Evolutionary conservation across 2,329 filamentous ascomycete genomes (phyloP), one percentile per base, ranked within the genome.

Genomic region (Aureobasidium vineae): DNA sequence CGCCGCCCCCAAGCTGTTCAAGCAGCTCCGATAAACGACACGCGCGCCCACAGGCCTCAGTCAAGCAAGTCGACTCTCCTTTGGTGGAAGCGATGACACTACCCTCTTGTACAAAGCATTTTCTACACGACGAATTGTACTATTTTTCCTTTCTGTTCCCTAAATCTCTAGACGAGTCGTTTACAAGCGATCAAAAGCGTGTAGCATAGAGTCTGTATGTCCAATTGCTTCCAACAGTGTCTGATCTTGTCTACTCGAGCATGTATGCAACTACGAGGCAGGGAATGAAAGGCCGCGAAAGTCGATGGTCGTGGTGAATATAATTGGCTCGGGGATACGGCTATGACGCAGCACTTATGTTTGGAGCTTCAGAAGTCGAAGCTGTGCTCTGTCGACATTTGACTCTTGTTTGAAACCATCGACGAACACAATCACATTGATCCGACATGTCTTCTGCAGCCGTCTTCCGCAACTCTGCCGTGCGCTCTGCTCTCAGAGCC

Each of bases 1-100:
- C 79, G 94, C 95, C 70, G 95, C 95, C 65, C 93, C 94, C 76
- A 97, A 97, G 88, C 90, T 99, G 75, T 99, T 92, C 87, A 86
- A 88, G 71, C 83, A 88, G 81, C 90, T 98, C 79, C 96, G 94
- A 86, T 98, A 96, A 70, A 75, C 66, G 28, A 63, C 21, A 38
- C 59, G 40, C 50, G 47, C 26, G 33, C 56, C 54, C 23, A 10
- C 54, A 33, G 31, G 53, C 40, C 63, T 41, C 23, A 31, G 11
- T 49, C 50, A 63, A 63, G 52, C 53, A 31, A 57, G 57, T 63
- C 65, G 63, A 59, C 63, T 60, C 41, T 31, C 36, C 21, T 23
- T 38, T 63, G 63, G 64, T 56, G 63, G 63, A 66, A 61, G 43
- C 63, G 53, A 65, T 65, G 63, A 57, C 41, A 65, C 41, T 57